Conservation (phyloP, 73 alveolate species). For the Symbiodinium natans region DNA sequence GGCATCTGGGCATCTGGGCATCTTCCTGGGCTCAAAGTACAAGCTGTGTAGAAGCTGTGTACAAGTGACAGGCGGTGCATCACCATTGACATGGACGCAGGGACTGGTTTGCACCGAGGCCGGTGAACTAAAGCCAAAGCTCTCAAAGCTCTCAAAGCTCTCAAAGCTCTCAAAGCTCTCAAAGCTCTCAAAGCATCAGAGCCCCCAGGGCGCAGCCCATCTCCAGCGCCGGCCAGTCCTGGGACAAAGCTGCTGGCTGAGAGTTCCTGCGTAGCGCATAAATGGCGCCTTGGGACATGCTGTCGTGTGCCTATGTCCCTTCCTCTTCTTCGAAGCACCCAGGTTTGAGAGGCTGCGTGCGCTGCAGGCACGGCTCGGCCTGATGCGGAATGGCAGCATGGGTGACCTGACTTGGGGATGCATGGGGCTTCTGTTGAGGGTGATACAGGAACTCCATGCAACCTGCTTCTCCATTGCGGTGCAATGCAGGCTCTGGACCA, state of each 20-base stretch:
- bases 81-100: constrained; percentile 80
- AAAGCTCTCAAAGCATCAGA: too few relatives aligned
- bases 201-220: constrained; percentile 81
- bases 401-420: too few relatives aligned
- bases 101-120: constrained; percentile 87
- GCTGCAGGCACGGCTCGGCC: constrained; percentile 48
- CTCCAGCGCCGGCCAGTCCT: constrained; percentile 74
- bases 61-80: constrained; percentile 61
- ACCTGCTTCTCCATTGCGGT: too few relatives aligned
- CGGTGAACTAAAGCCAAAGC: too few relatives aligned
- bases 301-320: too few relatives aligned
- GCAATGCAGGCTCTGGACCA: constrained; percentile 43
- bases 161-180: too few relatives aligned
- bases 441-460: background rate
- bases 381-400: too few relatives aligned
- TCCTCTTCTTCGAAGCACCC: too few relatives aligned
- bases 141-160: too few relatives aligned
- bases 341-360: constrained; percentile 90
- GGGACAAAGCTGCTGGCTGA: constrained; percentile 72
- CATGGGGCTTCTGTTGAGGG: background rate
- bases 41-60: background rate
- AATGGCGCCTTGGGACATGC: background rate
- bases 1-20: background rate
- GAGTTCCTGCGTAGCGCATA: too few relatives aligned
- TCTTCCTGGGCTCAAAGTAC: background rate